Percentiles rank a stretch among this genome's conserved stretches.
phyloP scores from a whole-genome alignment of 1,139 yeast genomes.

The Hansenula sp. region DNA sequence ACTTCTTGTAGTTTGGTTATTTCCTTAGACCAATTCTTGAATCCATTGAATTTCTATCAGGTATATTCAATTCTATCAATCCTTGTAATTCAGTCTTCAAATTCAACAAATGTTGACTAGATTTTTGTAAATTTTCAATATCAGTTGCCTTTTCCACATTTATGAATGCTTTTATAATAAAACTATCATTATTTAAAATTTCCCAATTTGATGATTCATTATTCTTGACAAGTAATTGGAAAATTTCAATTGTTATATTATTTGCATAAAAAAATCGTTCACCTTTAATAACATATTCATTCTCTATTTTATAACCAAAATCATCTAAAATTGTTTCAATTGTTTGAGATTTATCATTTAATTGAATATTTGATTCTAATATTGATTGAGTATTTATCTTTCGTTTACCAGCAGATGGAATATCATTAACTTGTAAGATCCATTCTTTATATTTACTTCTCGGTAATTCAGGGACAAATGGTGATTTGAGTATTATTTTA shows the following conservation, averaged over 20 bases:
- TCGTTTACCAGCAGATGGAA: constrained; percentile 83
- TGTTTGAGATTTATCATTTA: constrained; percentile 26
- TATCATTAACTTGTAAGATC: constrained; percentile 70
- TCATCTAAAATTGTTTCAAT: constrained; percentile 45
- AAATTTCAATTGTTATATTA: constrained; percentile 54
- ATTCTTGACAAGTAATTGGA: constrained; percentile 38
- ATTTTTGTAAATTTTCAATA: constrained; percentile 63
- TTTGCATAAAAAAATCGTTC: constrained; percentile 58
- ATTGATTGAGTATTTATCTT: constrained; percentile 65
- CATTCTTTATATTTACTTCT: constrained; percentile 34
- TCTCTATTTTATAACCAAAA: constrained; percentile 66
- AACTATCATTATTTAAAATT: constrained; percentile 29
- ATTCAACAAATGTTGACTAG: constrained; percentile 55
- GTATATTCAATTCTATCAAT: constrained; percentile 61
- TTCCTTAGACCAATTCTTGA: constrained; percentile 44
- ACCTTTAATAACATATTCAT: constrained; percentile 67
- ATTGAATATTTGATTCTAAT: constrained; percentile 54
- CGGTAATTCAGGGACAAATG: constrained; percentile 2
- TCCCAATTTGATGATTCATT: constrained; percentile 15
- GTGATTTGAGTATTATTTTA: constrained; percentile 16
- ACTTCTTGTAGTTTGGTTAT: background rate
- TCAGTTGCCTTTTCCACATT: constrained; percentile 73
- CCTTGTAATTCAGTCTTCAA: constrained; percentile 65
- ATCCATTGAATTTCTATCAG: constrained; percentile 81
- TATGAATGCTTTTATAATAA: constrained; percentile 56